These are phyloP conservation scores for Trichoderma oligosporum DNA, from an alignment of 2,329 filamentous ascomycete species.

Conservation along the genomic window DNA sequence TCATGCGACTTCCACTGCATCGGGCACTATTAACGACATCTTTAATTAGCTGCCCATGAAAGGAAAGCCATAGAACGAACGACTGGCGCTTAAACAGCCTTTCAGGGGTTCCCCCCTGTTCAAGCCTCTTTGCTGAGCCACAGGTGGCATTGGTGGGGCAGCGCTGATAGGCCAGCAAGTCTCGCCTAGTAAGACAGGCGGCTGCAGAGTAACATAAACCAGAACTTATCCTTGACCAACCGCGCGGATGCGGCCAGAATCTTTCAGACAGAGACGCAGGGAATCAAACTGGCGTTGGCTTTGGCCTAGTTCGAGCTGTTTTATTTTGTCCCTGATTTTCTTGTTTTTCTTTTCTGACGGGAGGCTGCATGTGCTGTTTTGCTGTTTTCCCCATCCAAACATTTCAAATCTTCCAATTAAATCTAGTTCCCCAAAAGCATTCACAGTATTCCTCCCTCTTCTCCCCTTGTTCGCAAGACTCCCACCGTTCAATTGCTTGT, in stretches of 20 bases:
- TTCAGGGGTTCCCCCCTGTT: neutral
- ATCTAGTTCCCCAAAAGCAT: neutral
- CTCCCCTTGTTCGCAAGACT: neutral
- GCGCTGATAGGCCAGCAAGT: slow-evolving; percentile 28
- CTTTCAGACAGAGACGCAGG: slow-evolving; percentile 1
- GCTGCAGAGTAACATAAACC: slow-evolving; percentile 10
- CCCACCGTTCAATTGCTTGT: neutral
- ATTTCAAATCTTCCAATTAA: neutral
- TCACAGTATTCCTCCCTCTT: neutral
- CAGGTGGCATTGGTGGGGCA: slow-evolving; percentile 20
- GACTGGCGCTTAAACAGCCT: slow-evolving; percentile 4
- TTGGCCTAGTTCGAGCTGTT: too few relatives aligned
- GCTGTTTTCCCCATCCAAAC: neutral
- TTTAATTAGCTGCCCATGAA: too few relatives aligned
- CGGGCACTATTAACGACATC: too few relatives aligned
- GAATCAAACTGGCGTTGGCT: too few relatives aligned
- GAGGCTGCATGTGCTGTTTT: too few relatives aligned
- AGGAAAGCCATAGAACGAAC: neutral
- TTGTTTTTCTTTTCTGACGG: too few relatives aligned
- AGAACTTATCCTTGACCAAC: neutral
- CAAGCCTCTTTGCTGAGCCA: slow-evolving; percentile 3
- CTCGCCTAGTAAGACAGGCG: slow-evolving; percentile 16
- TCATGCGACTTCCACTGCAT: too few relatives aligned
- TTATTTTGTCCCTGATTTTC: neutral
- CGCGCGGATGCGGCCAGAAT: slow-evolving; percentile 3